These are phyloP conservation scores for Eurotiales sp. DNA, from an alignment of 2,329 filamentous ascomycete species.

Conservation along the genomic window DNA sequence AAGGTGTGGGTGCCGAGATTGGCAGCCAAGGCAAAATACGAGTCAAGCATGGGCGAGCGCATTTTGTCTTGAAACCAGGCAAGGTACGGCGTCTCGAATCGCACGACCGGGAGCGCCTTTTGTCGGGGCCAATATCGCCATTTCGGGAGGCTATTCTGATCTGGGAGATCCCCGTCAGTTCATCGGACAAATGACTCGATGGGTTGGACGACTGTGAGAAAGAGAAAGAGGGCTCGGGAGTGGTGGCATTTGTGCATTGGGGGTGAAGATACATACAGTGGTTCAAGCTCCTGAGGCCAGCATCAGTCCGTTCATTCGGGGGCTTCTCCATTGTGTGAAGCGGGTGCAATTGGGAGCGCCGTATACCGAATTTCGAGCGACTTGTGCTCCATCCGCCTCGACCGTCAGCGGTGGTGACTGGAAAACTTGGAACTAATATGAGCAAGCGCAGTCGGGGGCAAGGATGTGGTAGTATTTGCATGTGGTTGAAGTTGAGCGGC, in stretches of 20 bases:
- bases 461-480: neutral
- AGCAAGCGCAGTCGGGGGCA: neutral
- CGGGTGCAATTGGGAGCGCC: constrained; percentile 10
- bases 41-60: constrained; percentile 81
- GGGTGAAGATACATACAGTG: constrained; percentile 55
- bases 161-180: constrained; percentile 45
- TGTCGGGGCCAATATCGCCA: constrained; percentile 89
- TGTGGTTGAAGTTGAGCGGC: neutral
- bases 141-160: constrained; percentile 74
- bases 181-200: too few relatives aligned
- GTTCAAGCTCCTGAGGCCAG: constrained; percentile 71
- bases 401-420: constrained; percentile 4
- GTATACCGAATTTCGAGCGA: constrained; percentile 9
- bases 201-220: too few relatives aligned
- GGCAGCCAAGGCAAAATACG: constrained; percentile 94
- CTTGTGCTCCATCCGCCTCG: constrained; percentile 15
- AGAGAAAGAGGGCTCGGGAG: too few relatives aligned
- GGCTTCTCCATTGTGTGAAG: constrained; percentile 35
- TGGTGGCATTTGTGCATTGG: too few relatives aligned
- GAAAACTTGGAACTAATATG: neutral
- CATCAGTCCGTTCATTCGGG: constrained; percentile 12
- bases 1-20: constrained; percentile 98
- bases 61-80: constrained; percentile 77
- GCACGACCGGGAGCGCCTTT: constrained; percentile 75
- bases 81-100: constrained; percentile 93